Percentiles rank a stretch among this genome's conserved stretches.
Evolutionary conservation across 257 asterid species (phyloP).

Genomic region (Capsicum chinense): DNA sequence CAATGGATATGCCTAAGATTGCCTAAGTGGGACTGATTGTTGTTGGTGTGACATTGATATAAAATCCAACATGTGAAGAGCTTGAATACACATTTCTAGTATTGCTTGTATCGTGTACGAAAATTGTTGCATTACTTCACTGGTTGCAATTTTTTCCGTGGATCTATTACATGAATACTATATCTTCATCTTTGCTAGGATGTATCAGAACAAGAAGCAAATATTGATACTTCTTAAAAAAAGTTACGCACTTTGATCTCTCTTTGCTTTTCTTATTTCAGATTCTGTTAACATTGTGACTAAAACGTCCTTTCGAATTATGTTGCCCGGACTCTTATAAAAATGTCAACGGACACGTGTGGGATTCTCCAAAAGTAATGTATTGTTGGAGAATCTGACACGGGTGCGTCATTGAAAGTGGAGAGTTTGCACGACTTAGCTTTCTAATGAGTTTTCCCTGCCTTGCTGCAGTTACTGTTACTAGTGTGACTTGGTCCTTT

Average conservation of each 20-base stretch:
- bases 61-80: neutral
- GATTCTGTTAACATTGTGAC: neutral
- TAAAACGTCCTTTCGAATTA: neutral
- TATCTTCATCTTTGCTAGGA: neutral
- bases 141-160: neutral
- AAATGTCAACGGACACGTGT: too few species aligned
- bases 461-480: neutral
- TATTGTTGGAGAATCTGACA: too few species aligned
- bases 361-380: too few species aligned
- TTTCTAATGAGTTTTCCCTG: neutral
- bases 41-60: neutral
- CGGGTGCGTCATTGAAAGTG: too few species aligned
- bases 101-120: neutral
- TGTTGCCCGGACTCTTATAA: too few species aligned
- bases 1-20: neutral
- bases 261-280: conserved; percentile 4
- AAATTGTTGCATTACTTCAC: neutral
- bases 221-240: neutral
- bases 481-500: neutral
- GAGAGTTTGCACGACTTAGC: too few species aligned
- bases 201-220: conserved; percentile 2
- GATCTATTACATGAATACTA: neutral
- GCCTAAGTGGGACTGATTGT: neutral
- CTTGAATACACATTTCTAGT: neutral
- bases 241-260: neutral